These are phyloP conservation scores for Silene coronaria DNA, from an alignment of 179 eudicot genomes.

Conservation along the genomic window DNA sequence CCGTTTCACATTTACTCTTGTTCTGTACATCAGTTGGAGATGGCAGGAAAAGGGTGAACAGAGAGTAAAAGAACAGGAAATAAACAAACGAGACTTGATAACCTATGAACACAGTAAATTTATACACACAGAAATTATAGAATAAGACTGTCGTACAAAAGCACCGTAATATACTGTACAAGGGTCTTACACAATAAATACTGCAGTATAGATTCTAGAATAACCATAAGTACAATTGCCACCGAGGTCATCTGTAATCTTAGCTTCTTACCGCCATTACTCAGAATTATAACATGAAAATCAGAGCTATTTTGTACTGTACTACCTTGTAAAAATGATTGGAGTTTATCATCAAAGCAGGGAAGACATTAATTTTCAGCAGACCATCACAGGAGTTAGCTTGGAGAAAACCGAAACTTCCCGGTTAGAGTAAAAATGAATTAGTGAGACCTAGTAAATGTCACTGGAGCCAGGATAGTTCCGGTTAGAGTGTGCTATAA, in stretches of 20 bases:
- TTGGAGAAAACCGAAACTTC: neutral
- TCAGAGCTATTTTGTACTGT: neutral
- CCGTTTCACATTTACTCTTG: slow-evolving; percentile 6
- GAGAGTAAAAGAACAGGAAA: neutral
- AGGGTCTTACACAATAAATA: no score
- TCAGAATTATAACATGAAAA: neutral
- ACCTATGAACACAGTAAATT: neutral
- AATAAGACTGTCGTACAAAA: no score
- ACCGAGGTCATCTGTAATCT: neutral
- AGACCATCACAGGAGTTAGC: neutral
- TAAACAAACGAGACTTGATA: neutral
- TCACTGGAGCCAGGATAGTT: neutral
- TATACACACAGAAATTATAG: no score
- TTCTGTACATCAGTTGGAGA: neutral
- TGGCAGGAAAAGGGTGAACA: neutral
- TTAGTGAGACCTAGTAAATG: neutral
- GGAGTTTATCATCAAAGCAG: neutral
- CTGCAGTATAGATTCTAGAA: no score
- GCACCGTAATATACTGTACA: no score
- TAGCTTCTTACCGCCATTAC: neutral
- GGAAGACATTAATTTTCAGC: neutral
- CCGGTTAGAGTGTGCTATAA: neutral
- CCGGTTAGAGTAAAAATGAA: neutral
- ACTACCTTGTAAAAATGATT: neutral
- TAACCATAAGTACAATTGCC: neutral